A percentile compares a stretch with the other conserved stretches of the same genome.
phyloP scores from a whole-genome alignment of 192 early-diverging fungal species.

The Backusella tuberculispora region DNA sequence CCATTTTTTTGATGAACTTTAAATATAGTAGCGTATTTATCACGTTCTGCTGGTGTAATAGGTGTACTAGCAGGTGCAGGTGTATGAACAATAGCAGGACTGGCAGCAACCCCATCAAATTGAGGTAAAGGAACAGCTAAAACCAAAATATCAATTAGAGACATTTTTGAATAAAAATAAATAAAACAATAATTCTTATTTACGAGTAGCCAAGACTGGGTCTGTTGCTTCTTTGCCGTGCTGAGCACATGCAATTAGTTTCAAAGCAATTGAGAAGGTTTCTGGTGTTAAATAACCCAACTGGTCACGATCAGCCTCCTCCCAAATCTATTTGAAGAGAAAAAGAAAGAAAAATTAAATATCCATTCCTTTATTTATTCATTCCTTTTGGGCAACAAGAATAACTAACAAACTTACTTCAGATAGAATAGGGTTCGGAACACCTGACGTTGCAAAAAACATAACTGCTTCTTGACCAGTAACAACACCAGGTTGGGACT shows the following conservation, averaged over 20 bases:
- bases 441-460: slow-evolving; percentile 75
- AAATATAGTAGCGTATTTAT: slow-evolving; percentile 68
- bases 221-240: slow-evolving; percentile 29
- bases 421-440: slow-evolving; percentile 62
- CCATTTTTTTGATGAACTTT: slow-evolving; percentile 62
- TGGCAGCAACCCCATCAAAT: slow-evolving; percentile 33
- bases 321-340: slow-evolving; percentile 66
- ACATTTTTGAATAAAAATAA: background rate
- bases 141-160: background rate
- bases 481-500: slow-evolving; percentile 63
- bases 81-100: slow-evolving; percentile 32
- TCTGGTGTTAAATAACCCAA: slow-evolving; percentile 75
- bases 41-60: slow-evolving; percentile 51
- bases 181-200: background rate
- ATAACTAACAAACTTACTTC: slow-evolving; percentile 44
- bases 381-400: background rate
- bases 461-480: slow-evolving; percentile 71
- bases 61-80: background rate
- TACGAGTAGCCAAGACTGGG: slow-evolving; percentile 26
- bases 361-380: background rate
- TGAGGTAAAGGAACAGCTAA: slow-evolving; percentile 37
- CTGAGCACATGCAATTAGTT: slow-evolving; percentile 67
- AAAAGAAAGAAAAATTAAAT: no score
- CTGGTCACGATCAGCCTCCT: slow-evolving; percentile 76
- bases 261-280: slow-evolving; percentile 80